Base-by-base conservation (phyloP, 208 protist genomes). In the Angomonas deanei region DNA sequence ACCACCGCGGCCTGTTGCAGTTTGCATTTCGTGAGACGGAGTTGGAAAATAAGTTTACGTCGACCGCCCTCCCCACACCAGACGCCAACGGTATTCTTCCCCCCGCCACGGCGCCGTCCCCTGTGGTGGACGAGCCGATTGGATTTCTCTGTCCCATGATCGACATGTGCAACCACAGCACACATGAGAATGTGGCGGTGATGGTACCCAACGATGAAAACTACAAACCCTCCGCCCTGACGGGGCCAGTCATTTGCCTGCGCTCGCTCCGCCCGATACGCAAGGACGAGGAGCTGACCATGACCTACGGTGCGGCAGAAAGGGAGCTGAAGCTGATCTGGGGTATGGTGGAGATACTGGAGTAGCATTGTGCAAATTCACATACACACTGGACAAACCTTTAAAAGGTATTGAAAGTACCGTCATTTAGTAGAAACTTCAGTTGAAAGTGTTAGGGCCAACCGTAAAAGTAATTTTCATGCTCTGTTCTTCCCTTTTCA, bases 141-240 rank as follows among this genome's bases (percentile, higher is more conserved):
- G 75, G 78, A 3, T 90, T 93, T 61, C 53, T 93, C 27, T 93
- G 86, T 60, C 86, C 86, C 3, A 62, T 93, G 24, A 86, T 93
- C 47, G 86, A 93, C 64, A 88, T 93, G 82, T 90, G 82, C 71
- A 93, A 93, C 61, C 86, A 93, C 68, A 84, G 83, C 57, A 71
- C 70, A 11, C 52, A 67, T 13, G 86, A 93, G 61, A 93, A 93
- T 61, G 86, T 93, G n/a, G 86, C 86, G 1, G 73, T 93, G 26
- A 88, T 93, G 83, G 86, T 90, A 30, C 78, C 78, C 10, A 64
- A 21, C 64, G 39, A 23, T n/a, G 33, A 27, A 13, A 55, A 69
- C 48, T 31, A 56, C 36, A 30, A 70, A 24, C 42, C 59, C 19
- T 24, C 50, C 24, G 61, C 72, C 27, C 50, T 65, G 54, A 68